Evolutionary conservation across 2,329 filamentous ascomycete genomes (phyloP), one percentile per base, ranked within the genome.

Genomic region (Claviceps sp.): DNA sequence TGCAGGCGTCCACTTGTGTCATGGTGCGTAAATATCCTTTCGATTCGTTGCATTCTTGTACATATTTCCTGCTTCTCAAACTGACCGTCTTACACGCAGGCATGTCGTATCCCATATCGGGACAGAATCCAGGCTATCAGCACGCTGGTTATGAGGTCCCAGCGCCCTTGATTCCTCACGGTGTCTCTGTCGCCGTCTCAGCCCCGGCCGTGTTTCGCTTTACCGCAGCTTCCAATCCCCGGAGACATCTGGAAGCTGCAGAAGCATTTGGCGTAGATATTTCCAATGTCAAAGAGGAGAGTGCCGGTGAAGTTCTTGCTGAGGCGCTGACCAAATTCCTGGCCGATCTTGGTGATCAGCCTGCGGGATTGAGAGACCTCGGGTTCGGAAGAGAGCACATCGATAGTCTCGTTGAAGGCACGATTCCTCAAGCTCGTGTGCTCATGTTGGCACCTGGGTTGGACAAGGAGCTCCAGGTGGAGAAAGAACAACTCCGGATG

Each of bases 81-180:
- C 36, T 47, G 17, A 47, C 51, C 23, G n/a, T 40, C 36, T n/a
- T 37, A 14, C 38, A 9, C 53, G 81, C 53, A 82, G 79, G 91
- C 64, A 97, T 98, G 91, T 94, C 87, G 23, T 98, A 98, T 64
- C 93, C 93, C 17, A 95, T 98, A 62, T 95, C 88, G 0, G 88
- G 89, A 34, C 90, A 96, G 65, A 98, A 98, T 65, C 88, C 87
- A 17, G 68, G 85, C 5, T 97, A 97, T 70, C 83, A 82, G 61
- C 93, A 98, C 64, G 68, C 77, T 0, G 93, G 93, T n/a, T 98
- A 98, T 67, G 73, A 83, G 2, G 82, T 95, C 7, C 69, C 79
- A 26, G 66, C 76, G 34, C 81, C 86, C 9, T 85, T 98, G 60
- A 97, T 98, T 62, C 93, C 93, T 0, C 93, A 98, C 66, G 93